Evolutionary conservation across 2,329 filamentous ascomycete species (phyloP), one percentile per base, ranked within the genome.

Genomic region (Dactylellina sp.): DNA sequence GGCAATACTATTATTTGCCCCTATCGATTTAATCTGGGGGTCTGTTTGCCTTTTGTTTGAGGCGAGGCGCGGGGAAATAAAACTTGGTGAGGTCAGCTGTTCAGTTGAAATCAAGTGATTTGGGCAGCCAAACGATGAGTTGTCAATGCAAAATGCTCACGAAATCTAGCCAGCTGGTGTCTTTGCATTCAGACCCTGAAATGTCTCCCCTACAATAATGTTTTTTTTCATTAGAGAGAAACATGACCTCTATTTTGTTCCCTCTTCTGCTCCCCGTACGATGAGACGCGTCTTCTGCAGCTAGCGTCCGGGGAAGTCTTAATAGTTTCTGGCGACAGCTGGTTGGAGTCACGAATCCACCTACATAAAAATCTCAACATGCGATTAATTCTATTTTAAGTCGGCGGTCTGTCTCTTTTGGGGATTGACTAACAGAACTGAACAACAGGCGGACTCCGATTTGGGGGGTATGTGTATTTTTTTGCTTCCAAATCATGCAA

Each of bases 81-180:
- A 5, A 2, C 28, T 61, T 64, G 18, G 40, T 55, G n/a, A 40
- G 66, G 66, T 72, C 68, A 72, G 60, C 68, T 72, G 68, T 46
- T 56, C 53, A 28, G 52, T 47, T 18, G n/a, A 22, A 63, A 72
- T 72, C 68, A 72, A 72, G 68, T 72, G 68, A 72, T 72, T 72
- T 61, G 68, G 24, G 56, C 64, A 61, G 37, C 56, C 44, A 65
- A 65, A 60, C 60, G 60, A 64, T 72, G 68, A 72, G 68, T 64
- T 72, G 68, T 72, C 68, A 72, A 72, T 72, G 59, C 60, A 44
- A 62, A 72, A 55, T 60, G 68, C 68, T 71, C 66, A 71, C 66
- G 66, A 57, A 63, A 71, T 37, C 59, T 50, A 55, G 46, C 57
- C 66, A 71, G 66, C 66, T 71, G 66, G 57, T 71, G 49, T 44